Conservation (phyloP, 371 early-diverging fungal genomes). For the Mortierella sp. region DNA sequence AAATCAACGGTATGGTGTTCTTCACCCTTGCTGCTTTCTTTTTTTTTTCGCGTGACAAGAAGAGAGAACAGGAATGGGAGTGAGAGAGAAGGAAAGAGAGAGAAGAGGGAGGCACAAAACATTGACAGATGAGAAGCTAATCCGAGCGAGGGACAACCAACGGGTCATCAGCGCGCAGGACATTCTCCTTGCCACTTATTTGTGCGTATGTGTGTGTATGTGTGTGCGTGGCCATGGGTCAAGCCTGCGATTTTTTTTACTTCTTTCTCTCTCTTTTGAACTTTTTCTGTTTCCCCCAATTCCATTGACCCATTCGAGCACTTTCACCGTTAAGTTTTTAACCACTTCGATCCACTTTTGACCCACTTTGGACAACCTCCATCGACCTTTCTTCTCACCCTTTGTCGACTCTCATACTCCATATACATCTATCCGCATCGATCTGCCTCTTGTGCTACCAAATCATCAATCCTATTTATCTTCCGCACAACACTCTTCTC, state of each 20-base stretch:
- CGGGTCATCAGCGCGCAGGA: not conserved
- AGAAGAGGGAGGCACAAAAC: not conserved
- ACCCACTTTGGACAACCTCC: not conserved
- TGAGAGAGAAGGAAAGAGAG: not conserved
- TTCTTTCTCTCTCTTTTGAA: not conserved
- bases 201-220: not conserved
- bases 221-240: not conserved
- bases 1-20: not conserved
- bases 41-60: not conserved
- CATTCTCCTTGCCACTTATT: not conserved
- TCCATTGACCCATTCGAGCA: not conserved
- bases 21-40: not conserved
- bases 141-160: not conserved
- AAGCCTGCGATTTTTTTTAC: not conserved
- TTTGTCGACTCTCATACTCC: not conserved
- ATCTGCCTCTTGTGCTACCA: not conserved
- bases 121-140: not conserved
- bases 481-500: not conserved
- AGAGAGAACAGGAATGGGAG: not conserved
- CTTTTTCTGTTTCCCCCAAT: not conserved
- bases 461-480: not conserved
- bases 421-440: not conserved
- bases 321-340: too few relatives aligned
- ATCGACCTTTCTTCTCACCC: not conserved
- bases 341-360: not conserved